phyloP scores from a whole-genome alignment of 2,329 filamentous ascomycete species.

The Microcera coccophila region DNA sequence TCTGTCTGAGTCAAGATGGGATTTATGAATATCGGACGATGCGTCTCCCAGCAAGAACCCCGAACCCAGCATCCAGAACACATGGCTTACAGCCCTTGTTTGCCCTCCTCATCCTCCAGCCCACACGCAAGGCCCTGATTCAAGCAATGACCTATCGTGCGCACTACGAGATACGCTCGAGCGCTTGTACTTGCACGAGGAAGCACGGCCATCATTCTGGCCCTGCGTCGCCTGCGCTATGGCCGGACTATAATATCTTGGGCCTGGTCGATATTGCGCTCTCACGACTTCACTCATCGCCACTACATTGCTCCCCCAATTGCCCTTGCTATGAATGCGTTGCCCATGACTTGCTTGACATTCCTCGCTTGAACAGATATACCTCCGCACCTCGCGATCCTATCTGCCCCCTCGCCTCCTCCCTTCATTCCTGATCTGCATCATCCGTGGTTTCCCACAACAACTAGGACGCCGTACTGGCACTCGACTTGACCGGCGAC shows the following conservation, averaged over 20 bases:
- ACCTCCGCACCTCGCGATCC: neutral
- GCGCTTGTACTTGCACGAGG: too few relatives aligned
- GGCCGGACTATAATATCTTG: neutral
- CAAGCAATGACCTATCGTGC: too few relatives aligned
- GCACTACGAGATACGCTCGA: too few relatives aligned
- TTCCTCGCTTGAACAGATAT: neutral
- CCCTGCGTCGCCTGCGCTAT: neutral
- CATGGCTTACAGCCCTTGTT: too few relatives aligned
- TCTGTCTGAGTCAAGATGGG: too few relatives aligned
- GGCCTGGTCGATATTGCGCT: neutral
- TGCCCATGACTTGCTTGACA: neutral
- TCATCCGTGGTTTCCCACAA: conserved; percentile 20
- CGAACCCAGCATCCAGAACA: too few relatives aligned
- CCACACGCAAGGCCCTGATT: too few relatives aligned
- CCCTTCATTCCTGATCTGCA: conserved; percentile 26
- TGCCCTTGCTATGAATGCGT: neutral
- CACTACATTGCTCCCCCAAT: neutral
- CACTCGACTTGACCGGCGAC: conserved; percentile 10
- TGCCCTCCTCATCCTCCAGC: too few relatives aligned
- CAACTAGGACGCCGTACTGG: conserved; percentile 18
- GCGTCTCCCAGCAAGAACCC: too few relatives aligned
- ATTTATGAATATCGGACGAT: too few relatives aligned
- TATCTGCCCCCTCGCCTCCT: conserved; percentile 13
- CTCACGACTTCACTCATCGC: neutral
- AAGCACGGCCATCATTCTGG: neutral